These are phyloP conservation scores for Microsporum canis DNA, from an alignment of 2,329 filamentous ascomycete species.

Conservation along the genomic window DNA sequence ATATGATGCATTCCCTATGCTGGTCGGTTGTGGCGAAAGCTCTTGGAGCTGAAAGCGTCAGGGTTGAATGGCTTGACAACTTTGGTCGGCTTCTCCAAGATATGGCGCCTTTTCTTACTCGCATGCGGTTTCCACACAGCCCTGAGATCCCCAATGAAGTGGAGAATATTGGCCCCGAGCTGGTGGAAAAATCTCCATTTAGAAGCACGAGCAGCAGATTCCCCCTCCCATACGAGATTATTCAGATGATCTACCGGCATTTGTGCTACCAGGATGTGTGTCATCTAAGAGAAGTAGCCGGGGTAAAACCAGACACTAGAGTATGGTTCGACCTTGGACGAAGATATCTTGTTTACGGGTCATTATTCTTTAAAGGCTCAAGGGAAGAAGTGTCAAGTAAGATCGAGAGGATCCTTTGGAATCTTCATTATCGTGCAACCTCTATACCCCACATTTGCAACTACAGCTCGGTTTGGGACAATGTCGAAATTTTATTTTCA, in stretches of 20 bases:
- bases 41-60: background rate
- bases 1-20: conserved; percentile 5
- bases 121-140: background rate
- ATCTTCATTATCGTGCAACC: background rate
- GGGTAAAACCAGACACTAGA: background rate
- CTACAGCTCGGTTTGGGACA: background rate
- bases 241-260: conserved; percentile 6
- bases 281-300: background rate
- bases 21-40: conserved; percentile 6
- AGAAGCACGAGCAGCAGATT: background rate
- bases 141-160: background rate
- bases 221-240: conserved; percentile 7
- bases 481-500: background rate
- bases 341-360: background rate
- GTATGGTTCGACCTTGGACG: conserved; percentile 4
- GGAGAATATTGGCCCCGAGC: background rate
- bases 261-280: conserved; percentile 8
- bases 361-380: background rate
- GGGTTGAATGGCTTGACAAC: background rate
- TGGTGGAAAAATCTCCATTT: background rate
- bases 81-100: background rate
- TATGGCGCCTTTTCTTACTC: background rate
- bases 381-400: background rate
- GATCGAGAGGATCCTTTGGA: background rate
- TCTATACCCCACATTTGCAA: background rate